Base-by-base conservation (phyloP, 371 early-diverging fungal species). In the Saksenaea oblongispora region DNA sequence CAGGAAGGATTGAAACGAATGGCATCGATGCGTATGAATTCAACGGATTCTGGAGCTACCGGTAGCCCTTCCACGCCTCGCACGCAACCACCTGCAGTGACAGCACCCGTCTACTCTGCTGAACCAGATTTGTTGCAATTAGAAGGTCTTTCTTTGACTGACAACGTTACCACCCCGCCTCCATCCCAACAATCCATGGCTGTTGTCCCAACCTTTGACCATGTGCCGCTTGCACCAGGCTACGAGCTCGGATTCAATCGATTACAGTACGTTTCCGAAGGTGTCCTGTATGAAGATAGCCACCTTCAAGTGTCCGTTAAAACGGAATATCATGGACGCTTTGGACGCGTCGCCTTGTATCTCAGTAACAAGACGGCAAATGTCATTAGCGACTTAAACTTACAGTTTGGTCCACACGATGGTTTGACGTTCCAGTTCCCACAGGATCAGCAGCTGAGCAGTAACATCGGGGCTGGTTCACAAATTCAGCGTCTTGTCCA, bases 261-360 rank as follows among this genome's bases (percentile, higher is more conserved):
- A 35, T 65, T 90, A 13, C 76, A 85, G 34, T 89, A 85, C 66
- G 80, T 78, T 5, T 58, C 79, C 35, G 94, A 94, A 72, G 98
- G 98, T 15, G 88, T 97, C 0, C 73, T 98, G 39, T 95, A 92
- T 69, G 95, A 97, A 71, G 94, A 97, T 73, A 73, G 78, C 1
- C 85, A 88, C 54, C 58, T 98, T 41, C 94, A 95, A 69, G 84
- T 97, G 9, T 95, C 95, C 3, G 59, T 97, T 65, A 95, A 95
- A 58, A 82, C 92, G 1, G 96, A 96, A 73, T 95, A 91, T 70
- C 92, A 95, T 64, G 88, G 86, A 10, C 85, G 89, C n/a, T 76
- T 85, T 2, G 98, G 96, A 0, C 88, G 95, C 4, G 60, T 98
- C 13, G 95, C 94, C 31, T 61, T 98, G 31, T 97, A 90, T 64